A percentile compares a stretch with the other conserved stretches of the same genome.
phyloP scores from a whole-genome alignment of 805 yeast species.

The Saccharomycodes ludwigii region DNA sequence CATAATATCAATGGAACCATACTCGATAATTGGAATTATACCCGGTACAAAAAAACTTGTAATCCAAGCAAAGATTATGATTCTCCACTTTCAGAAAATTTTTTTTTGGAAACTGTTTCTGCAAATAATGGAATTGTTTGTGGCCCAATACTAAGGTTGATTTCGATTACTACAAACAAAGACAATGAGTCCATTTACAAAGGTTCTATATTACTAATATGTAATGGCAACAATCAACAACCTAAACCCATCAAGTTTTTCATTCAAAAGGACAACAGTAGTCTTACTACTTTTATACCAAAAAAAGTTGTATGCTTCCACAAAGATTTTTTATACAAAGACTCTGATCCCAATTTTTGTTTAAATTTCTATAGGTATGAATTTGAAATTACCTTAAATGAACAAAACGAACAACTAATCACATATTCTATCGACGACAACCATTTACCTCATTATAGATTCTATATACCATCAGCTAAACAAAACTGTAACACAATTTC shows the following conservation, averaged over 20 bases:
- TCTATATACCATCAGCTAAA: slow-evolving; percentile 50
- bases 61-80: too few species aligned
- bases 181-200: slow-evolving; percentile 39
- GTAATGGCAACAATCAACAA: slow-evolving; percentile 27
- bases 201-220: slow-evolving; percentile 57
- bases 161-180: slow-evolving; percentile 62
- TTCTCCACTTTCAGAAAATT: too few species aligned
- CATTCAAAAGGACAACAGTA: too few species aligned
- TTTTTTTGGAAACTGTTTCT: too few species aligned
- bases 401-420: slow-evolving; percentile 48
- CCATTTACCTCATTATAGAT: slow-evolving; percentile 37
- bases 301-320: too few species aligned
- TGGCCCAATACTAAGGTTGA: slow-evolving; percentile 69
- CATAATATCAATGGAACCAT: too few species aligned
- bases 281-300: too few species aligned
- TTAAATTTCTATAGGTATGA: slow-evolving; percentile 55
- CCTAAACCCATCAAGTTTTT: too few species aligned
- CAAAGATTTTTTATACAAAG: too few species aligned
- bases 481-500: slow-evolving; percentile 75
- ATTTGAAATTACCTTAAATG: slow-evolving; percentile 36
- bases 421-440: slow-evolving; percentile 46
- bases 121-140: slow-evolving; percentile 26
- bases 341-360: too few species aligned
- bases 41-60: too few species aligned
- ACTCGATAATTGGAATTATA: too few species aligned